phyloP scores from a whole-genome alignment of 768 basidiomycete species.

The Trichaptum fuscoviolaceum region DNA sequence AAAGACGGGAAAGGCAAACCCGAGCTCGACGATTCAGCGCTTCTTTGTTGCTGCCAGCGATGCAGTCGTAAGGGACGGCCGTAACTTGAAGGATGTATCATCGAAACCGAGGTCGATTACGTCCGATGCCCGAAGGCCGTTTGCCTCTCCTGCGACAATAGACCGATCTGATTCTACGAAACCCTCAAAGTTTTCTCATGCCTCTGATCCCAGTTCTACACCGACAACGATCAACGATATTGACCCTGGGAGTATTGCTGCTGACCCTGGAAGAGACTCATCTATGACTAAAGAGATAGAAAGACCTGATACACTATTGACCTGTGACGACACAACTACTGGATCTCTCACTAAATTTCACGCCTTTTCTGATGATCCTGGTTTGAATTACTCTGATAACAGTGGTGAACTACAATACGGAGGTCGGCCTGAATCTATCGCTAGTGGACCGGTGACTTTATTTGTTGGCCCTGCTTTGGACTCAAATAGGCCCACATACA shows the following conservation, averaged over 20 bases:
- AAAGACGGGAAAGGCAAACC: background rate
- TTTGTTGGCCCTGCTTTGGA: background rate
- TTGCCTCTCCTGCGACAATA: background rate
- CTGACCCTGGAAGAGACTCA: background rate
- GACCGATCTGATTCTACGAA: background rate
- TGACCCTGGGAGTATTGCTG: background rate
- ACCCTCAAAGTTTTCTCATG: background rate
- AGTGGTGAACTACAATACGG: background rate
- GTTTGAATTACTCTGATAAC: background rate
- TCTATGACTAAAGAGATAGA: background rate
- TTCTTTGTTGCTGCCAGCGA: slow-evolving; percentile 2
- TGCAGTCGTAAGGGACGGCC: slow-evolving; percentile 14
- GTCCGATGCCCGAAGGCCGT: background rate
- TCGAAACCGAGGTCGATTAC: background rate
- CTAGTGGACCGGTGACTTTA: background rate
- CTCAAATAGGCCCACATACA: background rate
- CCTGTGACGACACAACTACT: background rate
- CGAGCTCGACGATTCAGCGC: background rate
- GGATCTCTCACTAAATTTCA: background rate
- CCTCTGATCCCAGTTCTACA: background rate
- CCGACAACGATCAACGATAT: background rate
- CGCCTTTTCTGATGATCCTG: background rate
- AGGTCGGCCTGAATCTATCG: background rate
- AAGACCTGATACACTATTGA: background rate
- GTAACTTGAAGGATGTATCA: slow-evolving; percentile 32